Evolutionary conservation across 192 early-diverging fungal species (phyloP).

Genomic region (Piromyces finnis): DNA sequence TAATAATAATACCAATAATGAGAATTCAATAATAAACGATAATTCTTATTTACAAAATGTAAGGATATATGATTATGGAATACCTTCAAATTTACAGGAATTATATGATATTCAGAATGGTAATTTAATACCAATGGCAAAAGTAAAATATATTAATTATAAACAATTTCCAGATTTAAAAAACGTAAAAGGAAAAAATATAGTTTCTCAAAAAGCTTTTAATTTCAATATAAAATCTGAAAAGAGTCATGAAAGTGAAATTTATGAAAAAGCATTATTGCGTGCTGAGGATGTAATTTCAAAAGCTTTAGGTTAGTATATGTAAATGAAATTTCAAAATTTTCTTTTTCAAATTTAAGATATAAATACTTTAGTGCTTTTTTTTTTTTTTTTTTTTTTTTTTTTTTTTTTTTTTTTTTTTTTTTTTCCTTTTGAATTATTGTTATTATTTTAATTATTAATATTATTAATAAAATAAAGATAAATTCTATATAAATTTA

Average conservation of each 20-base stretch:
- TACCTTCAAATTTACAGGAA: not conserved
- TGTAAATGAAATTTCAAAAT: too few relatives aligned
- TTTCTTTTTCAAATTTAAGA: too few relatives aligned
- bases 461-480: too few relatives aligned
- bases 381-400: too few relatives aligned
- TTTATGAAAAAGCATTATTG: not conserved
- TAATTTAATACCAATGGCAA: not conserved
- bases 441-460: too few relatives aligned
- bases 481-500: too few relatives aligned
- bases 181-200: not conserved
- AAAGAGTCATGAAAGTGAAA: not conserved
- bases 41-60: not conserved
- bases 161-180: not conserved
- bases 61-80: not conserved
- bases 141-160: not conserved
- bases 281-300: not conserved
- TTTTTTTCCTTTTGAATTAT: too few relatives aligned
- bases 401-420: too few relatives aligned
- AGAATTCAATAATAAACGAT: too few relatives aligned
- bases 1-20: not conserved
- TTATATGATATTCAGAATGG: not conserved
- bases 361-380: too few relatives aligned
- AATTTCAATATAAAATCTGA: not conserved
- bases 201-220: not conserved
- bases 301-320: not conserved